A percentile compares a stretch with the other conserved stretches of the same genome.
phyloP scores from a whole-genome alignment of 257 asterid species.

The Fraxinus americana region DNA sequence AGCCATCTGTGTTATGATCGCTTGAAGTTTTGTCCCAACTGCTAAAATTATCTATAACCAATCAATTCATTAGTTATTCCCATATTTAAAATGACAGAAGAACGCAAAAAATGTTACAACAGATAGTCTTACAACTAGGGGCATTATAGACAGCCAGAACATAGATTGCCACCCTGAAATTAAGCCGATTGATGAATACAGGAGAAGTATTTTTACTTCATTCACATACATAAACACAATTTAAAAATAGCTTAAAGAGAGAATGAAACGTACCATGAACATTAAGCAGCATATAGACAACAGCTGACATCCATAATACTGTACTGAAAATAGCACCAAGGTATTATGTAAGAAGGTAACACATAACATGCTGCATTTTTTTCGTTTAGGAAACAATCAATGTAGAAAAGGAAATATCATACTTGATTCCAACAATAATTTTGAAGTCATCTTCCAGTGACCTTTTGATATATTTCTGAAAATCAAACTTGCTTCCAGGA shows the following conservation, averaged over 20 bases:
- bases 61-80: constrained; percentile 36
- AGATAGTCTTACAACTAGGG: constrained; percentile 53
- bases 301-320: constrained; percentile 66
- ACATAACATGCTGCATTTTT: neutral
- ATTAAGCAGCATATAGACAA: constrained; percentile 72
- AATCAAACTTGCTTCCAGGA: constrained; percentile 90
- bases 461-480: constrained; percentile 90
- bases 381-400: neutral
- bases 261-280: constrained; percentile 53
- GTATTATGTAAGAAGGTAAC: constrained; percentile 18
- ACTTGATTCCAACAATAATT: constrained; percentile 76
- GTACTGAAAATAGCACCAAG: constrained; percentile 53
- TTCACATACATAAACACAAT: neutral
- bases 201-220: neutral
- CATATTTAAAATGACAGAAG: neutral
- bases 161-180: constrained; percentile 73
- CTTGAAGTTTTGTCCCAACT: constrained; percentile 42
- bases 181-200: neutral
- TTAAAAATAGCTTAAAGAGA: neutral
- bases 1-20: no score
- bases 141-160: constrained; percentile 67
- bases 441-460: constrained; percentile 65
- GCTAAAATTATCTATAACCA: constrained; percentile 74
- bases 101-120: neutral
- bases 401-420: constrained; percentile 16